phyloP scores from a whole-genome alignment of 176 grass and related monocot species.

The Oryza punctata region DNA sequence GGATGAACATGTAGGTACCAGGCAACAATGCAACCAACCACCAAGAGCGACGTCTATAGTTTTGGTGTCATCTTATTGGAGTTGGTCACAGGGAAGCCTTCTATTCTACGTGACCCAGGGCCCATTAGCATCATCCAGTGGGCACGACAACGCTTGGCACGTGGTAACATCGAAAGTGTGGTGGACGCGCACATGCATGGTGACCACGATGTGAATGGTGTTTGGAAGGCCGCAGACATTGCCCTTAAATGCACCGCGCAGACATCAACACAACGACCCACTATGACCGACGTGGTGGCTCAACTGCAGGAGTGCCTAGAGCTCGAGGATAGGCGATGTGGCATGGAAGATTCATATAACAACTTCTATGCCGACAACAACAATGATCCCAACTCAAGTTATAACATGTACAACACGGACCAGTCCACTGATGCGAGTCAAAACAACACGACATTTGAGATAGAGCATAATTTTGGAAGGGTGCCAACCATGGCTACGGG shows the following conservation, averaged over 20 bases:
- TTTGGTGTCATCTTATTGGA: slow-evolving; percentile 58
- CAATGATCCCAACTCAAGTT: slow-evolving; percentile 4
- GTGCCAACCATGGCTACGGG: slow-evolving; percentile 31
- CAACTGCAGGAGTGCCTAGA: slow-evolving; percentile 59
- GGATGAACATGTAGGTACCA: slow-evolving; percentile 31
- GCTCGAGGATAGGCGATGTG: slow-evolving; percentile 16
- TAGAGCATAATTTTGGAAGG: slow-evolving; percentile 45
- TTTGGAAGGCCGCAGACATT: slow-evolving; percentile 59
- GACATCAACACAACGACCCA: slow-evolving; percentile 18
- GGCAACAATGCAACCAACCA: neutral
- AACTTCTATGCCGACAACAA: neutral
- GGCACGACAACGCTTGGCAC: slow-evolving; percentile 25
- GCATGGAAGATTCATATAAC: neutral
- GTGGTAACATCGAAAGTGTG: slow-evolving; percentile 43
- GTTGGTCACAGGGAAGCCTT: slow-evolving; percentile 34
- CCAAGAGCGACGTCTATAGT: slow-evolving; percentile 65
- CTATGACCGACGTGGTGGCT: slow-evolving; percentile 56
- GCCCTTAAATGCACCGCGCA: slow-evolving; percentile 59
- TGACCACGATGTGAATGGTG: slow-evolving; percentile 40
- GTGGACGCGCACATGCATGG: slow-evolving; percentile 38
- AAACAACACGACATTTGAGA: slow-evolving; percentile 24
- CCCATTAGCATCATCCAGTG: slow-evolving; percentile 32
- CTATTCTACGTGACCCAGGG: slow-evolving; percentile 25
- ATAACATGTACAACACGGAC: neutral
- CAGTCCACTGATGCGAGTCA: slow-evolving; percentile 34